Percentiles rank a stretch among this genome's conserved stretches.
phyloP scores from a whole-genome alignment of 768 basidiomycete species.

The Porpolomopsis calyptriformis region DNA sequence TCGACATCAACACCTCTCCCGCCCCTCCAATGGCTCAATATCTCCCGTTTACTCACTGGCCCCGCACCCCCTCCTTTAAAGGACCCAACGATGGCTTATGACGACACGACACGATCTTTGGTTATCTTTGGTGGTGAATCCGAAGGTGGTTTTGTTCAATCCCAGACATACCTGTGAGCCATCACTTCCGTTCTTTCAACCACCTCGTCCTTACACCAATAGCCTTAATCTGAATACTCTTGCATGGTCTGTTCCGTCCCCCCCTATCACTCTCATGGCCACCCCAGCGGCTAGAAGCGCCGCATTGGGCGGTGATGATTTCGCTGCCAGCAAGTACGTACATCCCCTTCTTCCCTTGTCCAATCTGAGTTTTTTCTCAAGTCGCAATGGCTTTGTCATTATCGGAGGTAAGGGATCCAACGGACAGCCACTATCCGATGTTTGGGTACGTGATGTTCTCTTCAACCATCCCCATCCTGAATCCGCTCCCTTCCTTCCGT shows the following conservation, averaged over 20 bases:
- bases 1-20: constrained; percentile 46
- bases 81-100: constrained; percentile 61
- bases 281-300: constrained; percentile 55
- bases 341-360: constrained; percentile 1
- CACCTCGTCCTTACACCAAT: constrained; percentile 8
- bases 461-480: not conserved
- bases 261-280: constrained; percentile 35
- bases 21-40: constrained; percentile 68
- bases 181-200: constrained; percentile 4
- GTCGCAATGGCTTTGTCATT: constrained; percentile 65
- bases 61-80: constrained; percentile 53
- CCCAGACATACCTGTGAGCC: constrained; percentile 57
- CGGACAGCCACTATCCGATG: constrained; percentile 48
- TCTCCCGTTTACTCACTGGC: constrained; percentile 46
- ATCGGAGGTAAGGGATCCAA: constrained; percentile 58
- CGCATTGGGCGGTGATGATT: constrained; percentile 56
- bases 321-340: constrained; percentile 74
- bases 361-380: constrained; percentile 21
- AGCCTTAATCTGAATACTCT: constrained; percentile 56
- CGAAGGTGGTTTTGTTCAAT: constrained; percentile 48
- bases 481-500: constrained; percentile 6
- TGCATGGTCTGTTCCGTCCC: constrained; percentile 47
- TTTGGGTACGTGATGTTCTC: constrained; percentile 49
- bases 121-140: constrained; percentile 74
- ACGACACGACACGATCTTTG: constrained; percentile 42